Base-by-base conservation (phyloP, 73 alveolate species). In the Uronychia binucleata region DNA sequence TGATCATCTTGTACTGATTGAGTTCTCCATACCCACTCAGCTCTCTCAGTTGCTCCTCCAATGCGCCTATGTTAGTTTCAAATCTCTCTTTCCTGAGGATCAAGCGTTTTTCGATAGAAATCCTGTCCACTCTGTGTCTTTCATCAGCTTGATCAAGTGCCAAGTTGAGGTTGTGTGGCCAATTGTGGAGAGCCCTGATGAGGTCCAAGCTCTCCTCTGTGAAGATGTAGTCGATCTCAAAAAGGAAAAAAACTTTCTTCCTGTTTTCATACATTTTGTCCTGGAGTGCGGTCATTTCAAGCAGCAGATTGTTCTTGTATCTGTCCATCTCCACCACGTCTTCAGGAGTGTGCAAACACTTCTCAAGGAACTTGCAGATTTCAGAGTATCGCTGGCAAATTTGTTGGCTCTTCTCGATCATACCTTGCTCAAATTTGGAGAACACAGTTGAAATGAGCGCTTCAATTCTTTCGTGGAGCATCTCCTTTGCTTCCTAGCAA, bases 311-410 rank as follows among this genome's bases (percentile, higher is more conserved):
- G 34, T 88, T 88, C 58, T 88, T 88, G 67, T 88, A 88, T 32
- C 88, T 57, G 31, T 88, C 94, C 88, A 88, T 88, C 26, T 83
- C 88, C 28, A 81, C 88, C 0, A 88, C 94, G 29, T 88, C 94
- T 35, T 88, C 88, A 28, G 91, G 91, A 28, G 91, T 88, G 34
- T 85, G 81, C 0, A 88, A 81, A 26, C 28, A 34, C 78, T 80
- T 88, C 76, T 82, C 89, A 1, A 81, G 31, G 60, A 30, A 82
- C 58, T 82, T 67, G 84, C 81, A 74, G 75, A 88, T 83, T 77
- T 88, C 75, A 34, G 1, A 1, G 74, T 88, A 82, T 57, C 82
- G 74, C 8, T 88, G 77, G 75, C 89, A 78, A n/a, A 88, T 88
- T 27, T 77, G 84, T 57, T 75, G 46, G 26, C 85, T 58, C 77